phyloP scores from a whole-genome alignment of 2,329 filamentous ascomycete species.

The Malbranchea zuffiana region DNA sequence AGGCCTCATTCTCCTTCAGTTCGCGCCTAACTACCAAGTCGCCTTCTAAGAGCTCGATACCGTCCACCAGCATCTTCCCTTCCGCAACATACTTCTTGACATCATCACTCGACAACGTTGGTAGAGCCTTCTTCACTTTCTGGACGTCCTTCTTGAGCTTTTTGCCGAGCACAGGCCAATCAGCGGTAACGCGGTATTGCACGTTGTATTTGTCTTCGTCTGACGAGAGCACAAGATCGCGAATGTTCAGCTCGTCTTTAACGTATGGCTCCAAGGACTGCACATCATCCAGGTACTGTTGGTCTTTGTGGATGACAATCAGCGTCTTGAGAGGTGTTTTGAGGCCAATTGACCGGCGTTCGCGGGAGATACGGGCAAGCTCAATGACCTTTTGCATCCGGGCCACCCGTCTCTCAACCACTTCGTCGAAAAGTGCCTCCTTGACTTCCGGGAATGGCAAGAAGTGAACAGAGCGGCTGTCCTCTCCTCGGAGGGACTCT shows the following conservation, averaged over 20 bases:
- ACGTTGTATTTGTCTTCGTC: constrained; percentile 90
- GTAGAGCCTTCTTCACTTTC: constrained; percentile 83
- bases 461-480: constrained; percentile 84
- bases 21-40: constrained; percentile 76
- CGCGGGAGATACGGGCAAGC: constrained; percentile 72
- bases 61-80: constrained; percentile 70
- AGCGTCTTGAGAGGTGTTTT: constrained; percentile 87
- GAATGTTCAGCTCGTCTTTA: constrained; percentile 80
- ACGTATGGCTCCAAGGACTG: constrained; percentile 80
- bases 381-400: constrained; percentile 97
- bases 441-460: constrained; percentile 79
- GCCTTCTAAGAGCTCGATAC: constrained; percentile 68
- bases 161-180: constrained; percentile 91
- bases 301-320: constrained; percentile 75
- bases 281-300: constrained; percentile 75
- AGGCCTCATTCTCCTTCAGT: constrained; percentile 59
- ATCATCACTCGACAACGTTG: constrained; percentile 63
- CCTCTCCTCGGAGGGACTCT: constrained; percentile 54
- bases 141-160: constrained; percentile 93
- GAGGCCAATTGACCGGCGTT: constrained; percentile 70
- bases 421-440: constrained; percentile 74
- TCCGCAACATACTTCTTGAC: constrained; percentile 66
- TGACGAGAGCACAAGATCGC: constrained; percentile 68
- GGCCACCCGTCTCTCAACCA: constrained; percentile 72
- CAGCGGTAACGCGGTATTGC: constrained; percentile 76